These are phyloP conservation scores for Citrullus mucosospermus DNA, from an alignment of 306 rosid genomes.

Conservation along the genomic window DNA sequence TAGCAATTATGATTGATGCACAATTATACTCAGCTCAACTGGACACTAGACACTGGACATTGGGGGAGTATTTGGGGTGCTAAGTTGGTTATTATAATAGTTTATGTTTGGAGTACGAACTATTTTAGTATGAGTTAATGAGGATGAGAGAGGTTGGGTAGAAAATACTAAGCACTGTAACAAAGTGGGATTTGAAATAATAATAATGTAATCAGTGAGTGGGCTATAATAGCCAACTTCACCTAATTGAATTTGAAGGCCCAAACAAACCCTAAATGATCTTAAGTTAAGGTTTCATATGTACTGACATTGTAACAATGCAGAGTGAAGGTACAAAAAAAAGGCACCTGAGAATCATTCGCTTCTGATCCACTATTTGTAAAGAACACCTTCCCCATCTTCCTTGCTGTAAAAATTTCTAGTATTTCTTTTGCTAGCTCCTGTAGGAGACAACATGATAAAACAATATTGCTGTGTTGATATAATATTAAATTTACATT, in stretches of 20 bases:
- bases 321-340: conserved; percentile 8
- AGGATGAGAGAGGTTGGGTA: too few relatives aligned
- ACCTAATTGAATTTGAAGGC: too few relatives aligned
- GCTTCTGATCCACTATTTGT: conserved; percentile 95
- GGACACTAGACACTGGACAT: background rate
- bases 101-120: too few relatives aligned
- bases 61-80: too few relatives aligned
- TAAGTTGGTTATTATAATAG: too few relatives aligned
- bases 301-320: conserved; percentile 8
- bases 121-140: too few relatives aligned
- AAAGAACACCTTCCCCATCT: conserved; percentile 87
- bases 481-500: too few relatives aligned
- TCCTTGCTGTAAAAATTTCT: conserved; percentile 59
- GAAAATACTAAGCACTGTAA: too few relatives aligned
- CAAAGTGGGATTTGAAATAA: too few relatives aligned
- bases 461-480: background rate
- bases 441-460: conserved; percentile 22
- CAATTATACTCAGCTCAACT: background rate
- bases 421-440: conserved; percentile 77
- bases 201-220: too few relatives aligned
- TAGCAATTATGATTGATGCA: background rate
- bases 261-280: too few relatives aligned
- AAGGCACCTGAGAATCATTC: conserved; percentile 83
- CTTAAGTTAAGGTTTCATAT: background rate
- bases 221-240: too few relatives aligned